Base-by-base conservation (phyloP, 441 rosid species). In the Gossypium aridum region DNA sequence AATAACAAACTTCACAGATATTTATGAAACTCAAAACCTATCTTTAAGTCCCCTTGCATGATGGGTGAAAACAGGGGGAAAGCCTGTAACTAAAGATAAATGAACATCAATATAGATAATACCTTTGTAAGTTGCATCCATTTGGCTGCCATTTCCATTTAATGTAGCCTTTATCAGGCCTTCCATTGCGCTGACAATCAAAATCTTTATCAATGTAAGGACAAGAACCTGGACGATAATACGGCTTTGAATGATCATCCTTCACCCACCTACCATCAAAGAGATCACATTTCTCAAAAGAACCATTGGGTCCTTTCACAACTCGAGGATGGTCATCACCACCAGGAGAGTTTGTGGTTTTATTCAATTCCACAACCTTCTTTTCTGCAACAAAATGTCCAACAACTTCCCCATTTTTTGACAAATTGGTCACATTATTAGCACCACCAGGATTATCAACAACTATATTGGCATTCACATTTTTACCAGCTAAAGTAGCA, bases 141-240 rank as follows among this genome's bases (percentile, higher is more conserved):
- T 87, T 77, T 73, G 92, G 92, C 71, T 86, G 85, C 92, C 91
- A 90, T 78, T 78, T 88, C 91, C 91, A 88, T 68, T 83, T 87
- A 34, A 81, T 72, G 73, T 67, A 90, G 55, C 31, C 89, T 68
- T 81, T 83, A 54, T 90, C 90, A 43, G 90, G 91, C 81, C 94
- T 82, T 22, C 86, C 81, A 51, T 90, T 88, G 34, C 69, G 78
- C 4, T 85, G 84, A 77, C 94, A 88, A 80, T 90, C 79, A 64
- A 88, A 88, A 77, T 85, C 90, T 80, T 75, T 81, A 80, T 86
- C 94, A 67, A 87, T 47, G 61, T 83, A 80, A 20, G 91, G 91
- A 80, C 94, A 90, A 0, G 92, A 90, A 72, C 86, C 87, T 7
- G 84, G 71, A 2, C 84, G 84, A 67, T 90, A 90, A 76, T 85